Percentiles rank a stretch among this genome's conserved stretches.
phyloP scores from a whole-genome alignment of 768 basidiomycete genomes.

The Phaeotremella fagi region DNA sequence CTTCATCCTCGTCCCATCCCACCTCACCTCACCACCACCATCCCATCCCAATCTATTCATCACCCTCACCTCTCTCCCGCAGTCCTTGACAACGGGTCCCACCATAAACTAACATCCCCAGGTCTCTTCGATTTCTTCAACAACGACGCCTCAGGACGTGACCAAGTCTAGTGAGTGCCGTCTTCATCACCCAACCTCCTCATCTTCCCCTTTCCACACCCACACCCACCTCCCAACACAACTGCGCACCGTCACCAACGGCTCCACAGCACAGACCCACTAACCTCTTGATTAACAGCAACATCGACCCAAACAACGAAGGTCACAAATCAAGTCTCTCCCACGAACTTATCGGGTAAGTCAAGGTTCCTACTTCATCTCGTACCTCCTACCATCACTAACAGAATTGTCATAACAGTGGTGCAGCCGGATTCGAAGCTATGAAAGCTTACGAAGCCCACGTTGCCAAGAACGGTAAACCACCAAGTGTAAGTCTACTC shows the following conservation, averaged over 20 bases:
- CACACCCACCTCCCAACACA: too few species aligned
- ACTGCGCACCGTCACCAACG: too few species aligned
- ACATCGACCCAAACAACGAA: conserved; percentile 35
- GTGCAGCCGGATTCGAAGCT: conserved; percentile 50
- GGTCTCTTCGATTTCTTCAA: conserved; percentile 44
- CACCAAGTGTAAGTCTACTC: conserved; percentile 31
- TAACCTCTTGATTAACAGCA: conserved; percentile 15
- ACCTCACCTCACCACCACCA: too few species aligned
- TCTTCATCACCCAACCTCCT: too few species aligned
- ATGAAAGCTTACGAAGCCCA: conserved; percentile 51
- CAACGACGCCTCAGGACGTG: conserved; percentile 32
- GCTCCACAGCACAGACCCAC: too few species aligned
- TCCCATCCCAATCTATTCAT: neutral
- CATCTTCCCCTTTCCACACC: too few species aligned
- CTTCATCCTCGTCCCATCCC: too few species aligned
- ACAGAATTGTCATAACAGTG: conserved; percentile 18
- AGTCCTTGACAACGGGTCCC: neutral
- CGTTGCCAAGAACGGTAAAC: conserved; percentile 45
- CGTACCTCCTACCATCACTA: neutral
- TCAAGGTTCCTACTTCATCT: neutral
- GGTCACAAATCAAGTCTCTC: conserved; percentile 40
- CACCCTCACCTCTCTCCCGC: neutral
- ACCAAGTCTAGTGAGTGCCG: conserved; percentile 41
- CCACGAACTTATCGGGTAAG: conserved; percentile 43
- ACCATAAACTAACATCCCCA: too few species aligned